Evolutionary conservation across 192 early-diverging fungal species (phyloP).

Genomic region (Coemansia reversa): DNA sequence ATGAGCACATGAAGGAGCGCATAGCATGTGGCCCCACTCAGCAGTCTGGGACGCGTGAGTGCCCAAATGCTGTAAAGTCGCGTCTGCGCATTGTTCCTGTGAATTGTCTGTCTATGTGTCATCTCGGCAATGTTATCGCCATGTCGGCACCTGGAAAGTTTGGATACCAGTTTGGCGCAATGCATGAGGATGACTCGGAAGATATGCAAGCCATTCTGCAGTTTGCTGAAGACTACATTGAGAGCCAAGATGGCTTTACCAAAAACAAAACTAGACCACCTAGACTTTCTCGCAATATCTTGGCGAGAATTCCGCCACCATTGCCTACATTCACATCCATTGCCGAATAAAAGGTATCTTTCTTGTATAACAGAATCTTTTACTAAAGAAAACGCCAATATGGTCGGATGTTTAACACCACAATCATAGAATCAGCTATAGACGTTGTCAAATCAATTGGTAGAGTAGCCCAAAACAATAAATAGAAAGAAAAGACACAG

Average conservation of each 20-base stretch:
- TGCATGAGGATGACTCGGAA: constrained; percentile 53
- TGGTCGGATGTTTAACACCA: no score
- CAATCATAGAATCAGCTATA: no score
- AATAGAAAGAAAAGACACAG: not conserved
- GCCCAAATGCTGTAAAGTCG: constrained; percentile 48
- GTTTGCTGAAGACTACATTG: constrained; percentile 55
- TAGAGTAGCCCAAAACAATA: no score
- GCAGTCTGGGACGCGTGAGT: constrained; percentile 33
- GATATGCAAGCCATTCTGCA: constrained; percentile 52
- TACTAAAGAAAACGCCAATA: no score
- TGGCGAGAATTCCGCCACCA: constrained; percentile 47
- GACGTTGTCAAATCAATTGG: no score
- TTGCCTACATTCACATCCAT: constrained; percentile 44
- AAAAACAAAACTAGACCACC: constrained; percentile 50
- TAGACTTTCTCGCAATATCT: constrained; percentile 40
- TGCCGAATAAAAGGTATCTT: constrained; percentile 15
- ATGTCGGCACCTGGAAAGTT: constrained; percentile 47
- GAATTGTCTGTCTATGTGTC: constrained; percentile 52
- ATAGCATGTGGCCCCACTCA: constrained; percentile 39
- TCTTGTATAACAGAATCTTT: not conserved
- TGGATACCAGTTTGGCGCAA: constrained; percentile 52
- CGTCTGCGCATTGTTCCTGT: constrained; percentile 51
- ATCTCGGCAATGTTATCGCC: constrained; percentile 50
- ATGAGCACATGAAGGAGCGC: constrained; percentile 47
- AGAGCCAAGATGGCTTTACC: constrained; percentile 45